Percentiles rank a stretch among this genome's conserved stretches.
phyloP scores from a whole-genome alignment of 257 asterid species.

The Penstemon barbatus region DNA sequence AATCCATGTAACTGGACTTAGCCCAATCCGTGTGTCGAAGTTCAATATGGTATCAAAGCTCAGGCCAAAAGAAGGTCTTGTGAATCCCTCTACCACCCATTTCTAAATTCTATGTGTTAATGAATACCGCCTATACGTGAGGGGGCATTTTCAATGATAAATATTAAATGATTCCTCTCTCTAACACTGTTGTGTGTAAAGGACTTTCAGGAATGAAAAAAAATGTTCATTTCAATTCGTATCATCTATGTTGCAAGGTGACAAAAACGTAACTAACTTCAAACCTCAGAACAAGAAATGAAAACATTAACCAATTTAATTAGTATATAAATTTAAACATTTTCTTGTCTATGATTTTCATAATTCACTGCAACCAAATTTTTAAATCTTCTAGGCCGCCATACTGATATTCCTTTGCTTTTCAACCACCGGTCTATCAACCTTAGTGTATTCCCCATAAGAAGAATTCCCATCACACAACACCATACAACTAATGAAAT shows the following conservation, averaged over 20 bases:
- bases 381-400: slow-evolving; percentile 20
- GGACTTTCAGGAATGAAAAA: slow-evolving; percentile 22
- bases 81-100: too few species aligned
- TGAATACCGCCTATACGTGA: too few species aligned
- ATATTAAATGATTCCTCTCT: too few species aligned
- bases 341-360: slow-evolving; percentile 2
- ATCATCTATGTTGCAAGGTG: background rate
- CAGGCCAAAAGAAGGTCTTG: too few species aligned
- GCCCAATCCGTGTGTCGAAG: too few species aligned
- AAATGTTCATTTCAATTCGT: background rate
- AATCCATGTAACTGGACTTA: too few species aligned
- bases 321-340: slow-evolving; percentile 9
- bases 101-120: too few species aligned
- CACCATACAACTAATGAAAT: slow-evolving; percentile 38
- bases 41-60: too few species aligned
- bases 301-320: background rate
- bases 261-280: background rate
- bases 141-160: too few species aligned
- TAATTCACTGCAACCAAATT: background rate
- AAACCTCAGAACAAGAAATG: background rate
- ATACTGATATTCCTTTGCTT: slow-evolving; percentile 21
- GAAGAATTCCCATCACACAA: slow-evolving; percentile 41
- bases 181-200: slow-evolving; percentile 30
- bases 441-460: slow-evolving; percentile 43
- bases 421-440: slow-evolving; percentile 38